Evolutionary conservation across 495 filamentous ascomycete species (phyloP), one percentile per base, ranked within the genome.

Genomic region (Cairneyella variabilis): DNA sequence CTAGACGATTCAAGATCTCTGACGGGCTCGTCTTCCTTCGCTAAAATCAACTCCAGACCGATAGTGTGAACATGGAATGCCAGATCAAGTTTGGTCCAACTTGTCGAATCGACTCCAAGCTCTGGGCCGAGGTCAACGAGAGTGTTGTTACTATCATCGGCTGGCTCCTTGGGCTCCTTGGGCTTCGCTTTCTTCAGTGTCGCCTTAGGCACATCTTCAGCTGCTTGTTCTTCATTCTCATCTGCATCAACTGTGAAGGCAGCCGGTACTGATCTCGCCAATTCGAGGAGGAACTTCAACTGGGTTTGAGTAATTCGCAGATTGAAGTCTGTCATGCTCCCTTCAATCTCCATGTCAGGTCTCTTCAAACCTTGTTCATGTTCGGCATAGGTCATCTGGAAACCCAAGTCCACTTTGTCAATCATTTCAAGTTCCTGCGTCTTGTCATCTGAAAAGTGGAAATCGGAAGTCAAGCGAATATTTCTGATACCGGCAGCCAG

Each of bases 381-480:
- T 60, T 97, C 93, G 5, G 89, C 77, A 62, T 95, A 91, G 21
- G 86, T 96, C 52, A 97, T 82, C 44, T 85, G 86, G 69, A 97
- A 97, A 28, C 86, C 88, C 30, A 98, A 74, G 63, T 97, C 92
- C 14, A 97, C 89, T 58, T 97, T 91, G 63, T 97, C 90, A 53
- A 98, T 91, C 71, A 98, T 86, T 66, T 98, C 89, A 20, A 97
- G 76, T 61, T 95, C 91, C 68, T 98, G 92, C 0, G 79, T 78
- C 47, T 80, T 67, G 39, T 81, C 82, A 26, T 83, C 79, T 10
- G 76, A 70, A 57, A 91, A 97, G 64, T 97, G 80, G 66, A 97
- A 93, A 36, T 86, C 79, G 8, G 95, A 97, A 1, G 90, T 96
- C 37, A 98, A 67, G 30, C 89, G 82, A 48, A 96, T 90, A 55